Evolutionary conservation across 768 basidiomycete genomes (phyloP).

Genomic region (Auriscalpium vulgare): DNA sequence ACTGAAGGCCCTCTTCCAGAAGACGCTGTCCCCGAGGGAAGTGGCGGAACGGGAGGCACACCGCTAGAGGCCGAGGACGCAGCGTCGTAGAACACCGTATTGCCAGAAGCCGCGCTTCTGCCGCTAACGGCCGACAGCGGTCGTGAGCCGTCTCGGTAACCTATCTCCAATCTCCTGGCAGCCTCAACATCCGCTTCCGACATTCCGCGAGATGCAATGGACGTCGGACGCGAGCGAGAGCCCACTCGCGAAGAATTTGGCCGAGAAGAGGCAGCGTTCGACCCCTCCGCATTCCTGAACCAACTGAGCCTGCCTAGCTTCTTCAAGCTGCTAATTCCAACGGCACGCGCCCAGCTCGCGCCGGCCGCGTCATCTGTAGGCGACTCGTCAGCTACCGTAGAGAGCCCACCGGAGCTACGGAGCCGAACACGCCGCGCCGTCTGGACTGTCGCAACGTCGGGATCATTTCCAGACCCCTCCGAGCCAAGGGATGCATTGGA

Average conservation of each 20-base stretch:
- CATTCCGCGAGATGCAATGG: constrained; percentile 3
- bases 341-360: constrained; percentile 8
- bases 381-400: constrained; percentile 4
- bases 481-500: constrained; percentile 18
- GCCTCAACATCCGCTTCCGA: constrained; percentile 16
- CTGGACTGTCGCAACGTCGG: constrained; percentile 36
- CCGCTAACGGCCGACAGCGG: constrained; percentile 53
- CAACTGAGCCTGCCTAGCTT: neutral
- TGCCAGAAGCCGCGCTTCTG: constrained; percentile 38
- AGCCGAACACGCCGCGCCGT: constrained; percentile 42
- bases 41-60: constrained; percentile 29
- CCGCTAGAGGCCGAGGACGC: constrained; percentile 39
- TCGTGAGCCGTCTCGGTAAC: constrained; percentile 28
- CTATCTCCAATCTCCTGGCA: constrained; percentile 17
- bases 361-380: constrained; percentile 16
- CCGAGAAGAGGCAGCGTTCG: neutral
- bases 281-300: neutral
- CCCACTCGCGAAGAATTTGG: neutral
- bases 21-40: constrained; percentile 5
- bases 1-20: neutral
- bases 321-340: neutral
- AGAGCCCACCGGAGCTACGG: constrained; percentile 1
- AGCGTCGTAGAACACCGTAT: constrained; percentile 59
- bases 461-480: constrained; percentile 23
- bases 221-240: constrained; percentile 6